Evolutionary conservation across 148 eudicot genomes (phyloP).

Genomic region (Beta vulgaris): DNA sequence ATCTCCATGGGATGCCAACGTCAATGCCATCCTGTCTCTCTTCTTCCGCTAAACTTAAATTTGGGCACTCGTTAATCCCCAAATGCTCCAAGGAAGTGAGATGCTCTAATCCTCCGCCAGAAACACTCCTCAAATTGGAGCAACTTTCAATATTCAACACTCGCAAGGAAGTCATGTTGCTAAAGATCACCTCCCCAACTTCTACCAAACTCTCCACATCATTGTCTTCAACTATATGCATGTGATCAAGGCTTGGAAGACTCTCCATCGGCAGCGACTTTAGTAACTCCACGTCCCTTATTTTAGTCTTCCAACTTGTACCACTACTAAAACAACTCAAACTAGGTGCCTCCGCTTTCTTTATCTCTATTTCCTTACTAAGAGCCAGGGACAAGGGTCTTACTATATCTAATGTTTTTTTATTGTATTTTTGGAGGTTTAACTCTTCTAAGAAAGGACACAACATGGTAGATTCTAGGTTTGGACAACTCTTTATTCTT

Average conservation of each 20-base stretch:
- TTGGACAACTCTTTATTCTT: too few species aligned
- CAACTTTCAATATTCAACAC: background rate
- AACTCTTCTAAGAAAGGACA: too few species aligned
- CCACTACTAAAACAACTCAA: too few species aligned
- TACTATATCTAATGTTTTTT: too few species aligned
- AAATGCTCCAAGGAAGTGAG: slow-evolving; percentile 16
- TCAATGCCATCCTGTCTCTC: background rate
- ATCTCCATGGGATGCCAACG: background rate
- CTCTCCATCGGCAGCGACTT: background rate
- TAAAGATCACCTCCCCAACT: background rate
- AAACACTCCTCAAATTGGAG: background rate
- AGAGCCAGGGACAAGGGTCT: too few species aligned
- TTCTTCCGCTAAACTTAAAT: background rate
- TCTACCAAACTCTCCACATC: slow-evolving; percentile 1
- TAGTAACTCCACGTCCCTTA: background rate
- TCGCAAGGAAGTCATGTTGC: background rate
- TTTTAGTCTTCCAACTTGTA: too few species aligned
- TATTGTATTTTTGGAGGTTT: too few species aligned
- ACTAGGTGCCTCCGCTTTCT: too few species aligned
- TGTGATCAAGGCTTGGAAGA: background rate
- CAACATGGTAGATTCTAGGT: too few species aligned
- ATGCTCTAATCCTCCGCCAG: slow-evolving; percentile 21
- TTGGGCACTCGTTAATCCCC: background rate
- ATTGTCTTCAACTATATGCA: background rate
- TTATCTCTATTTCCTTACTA: too few species aligned